Percentiles rank a stretch among this genome's conserved stretches.
Evolutionary conservation across 2,329 filamentous ascomycete species (phyloP).

Genomic region (Pseudomassariella vexata): DNA sequence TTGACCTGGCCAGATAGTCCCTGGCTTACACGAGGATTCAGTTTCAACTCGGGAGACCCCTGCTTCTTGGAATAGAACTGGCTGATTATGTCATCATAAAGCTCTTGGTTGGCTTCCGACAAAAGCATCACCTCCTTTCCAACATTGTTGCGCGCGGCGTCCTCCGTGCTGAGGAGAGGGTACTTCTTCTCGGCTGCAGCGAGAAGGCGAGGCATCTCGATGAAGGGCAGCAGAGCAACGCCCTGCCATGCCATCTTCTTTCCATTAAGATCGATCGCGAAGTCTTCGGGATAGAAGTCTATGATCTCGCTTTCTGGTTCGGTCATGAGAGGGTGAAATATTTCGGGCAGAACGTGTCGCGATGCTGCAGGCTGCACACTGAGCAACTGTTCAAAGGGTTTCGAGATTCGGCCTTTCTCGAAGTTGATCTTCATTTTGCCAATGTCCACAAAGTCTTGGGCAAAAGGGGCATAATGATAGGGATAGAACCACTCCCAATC

Average conservation of each 20-base stretch:
- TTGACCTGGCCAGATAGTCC: conserved; percentile 75
- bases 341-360: conserved; percentile 79
- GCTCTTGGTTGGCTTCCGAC: conserved; percentile 68
- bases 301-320: conserved; percentile 85
- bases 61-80: conserved; percentile 93
- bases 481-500: conserved; percentile 99
- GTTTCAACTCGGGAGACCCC: conserved; percentile 56
- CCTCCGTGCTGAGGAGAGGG: conserved; percentile 69
- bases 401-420: conserved; percentile 77
- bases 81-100: conserved; percentile 79
- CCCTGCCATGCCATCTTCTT: conserved; percentile 99
- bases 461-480: conserved; percentile 97
- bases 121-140: conserved; percentile 80
- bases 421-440: conserved; percentile 75
- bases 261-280: conserved; percentile 88
- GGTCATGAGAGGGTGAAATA: conserved; percentile 89
- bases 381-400: conserved; percentile 96
- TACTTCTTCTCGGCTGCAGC: conserved; percentile 79
- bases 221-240: conserved; percentile 88
- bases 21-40: conserved; percentile 70
- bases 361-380: conserved; percentile 92
- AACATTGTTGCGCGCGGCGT: conserved; percentile 69
- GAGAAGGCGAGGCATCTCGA: conserved; percentile 83
- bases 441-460: conserved; percentile 85
- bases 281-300: conserved; percentile 95